These are phyloP conservation scores for Phalaenopsis equestris DNA, from an alignment of 106 monocot species.

Conservation along the genomic window DNA sequence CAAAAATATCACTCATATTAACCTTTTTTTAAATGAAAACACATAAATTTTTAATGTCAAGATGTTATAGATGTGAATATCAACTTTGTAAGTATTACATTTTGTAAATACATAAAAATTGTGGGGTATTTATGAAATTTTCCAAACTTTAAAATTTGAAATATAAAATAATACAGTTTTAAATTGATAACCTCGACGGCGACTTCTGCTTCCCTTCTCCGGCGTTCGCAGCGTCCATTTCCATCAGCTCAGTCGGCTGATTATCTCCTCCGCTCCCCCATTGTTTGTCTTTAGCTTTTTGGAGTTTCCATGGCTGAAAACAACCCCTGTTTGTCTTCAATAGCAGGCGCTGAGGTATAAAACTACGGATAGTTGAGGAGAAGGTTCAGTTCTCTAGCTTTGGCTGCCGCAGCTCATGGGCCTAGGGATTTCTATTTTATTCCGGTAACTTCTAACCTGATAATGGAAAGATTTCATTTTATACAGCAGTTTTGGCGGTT, in stretches of 20 bases:
- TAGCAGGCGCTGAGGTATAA: neutral
- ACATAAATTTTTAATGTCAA: too few relatives aligned
- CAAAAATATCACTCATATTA: too few relatives aligned
- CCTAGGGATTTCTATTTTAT: neutral
- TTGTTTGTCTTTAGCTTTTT: neutral
- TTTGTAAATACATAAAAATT: too few relatives aligned
- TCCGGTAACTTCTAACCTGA: neutral
- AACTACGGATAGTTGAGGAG: too few relatives aligned
- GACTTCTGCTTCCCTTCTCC: slow-evolving; percentile 1
- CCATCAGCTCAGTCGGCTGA: neutral
- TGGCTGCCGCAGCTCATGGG: neutral
- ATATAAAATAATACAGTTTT: too few relatives aligned
- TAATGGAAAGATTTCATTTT: too few relatives aligned
- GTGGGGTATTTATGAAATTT: too few relatives aligned
- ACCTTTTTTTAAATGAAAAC: too few relatives aligned
- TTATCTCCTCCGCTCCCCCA: neutral
- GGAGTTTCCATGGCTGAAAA: neutral
- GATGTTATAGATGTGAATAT: too few relatives aligned
- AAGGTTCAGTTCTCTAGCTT: neutral
- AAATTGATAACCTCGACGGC: neutral
- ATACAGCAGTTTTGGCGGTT: too few relatives aligned
- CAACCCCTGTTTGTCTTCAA: neutral
- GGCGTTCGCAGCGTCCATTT: neutral
- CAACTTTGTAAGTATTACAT: too few relatives aligned
- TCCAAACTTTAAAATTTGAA: too few relatives aligned